Conservation (phyloP, 768 basidiomycete genomes). For the Pleurotus salmoneostramineus region DNA sequence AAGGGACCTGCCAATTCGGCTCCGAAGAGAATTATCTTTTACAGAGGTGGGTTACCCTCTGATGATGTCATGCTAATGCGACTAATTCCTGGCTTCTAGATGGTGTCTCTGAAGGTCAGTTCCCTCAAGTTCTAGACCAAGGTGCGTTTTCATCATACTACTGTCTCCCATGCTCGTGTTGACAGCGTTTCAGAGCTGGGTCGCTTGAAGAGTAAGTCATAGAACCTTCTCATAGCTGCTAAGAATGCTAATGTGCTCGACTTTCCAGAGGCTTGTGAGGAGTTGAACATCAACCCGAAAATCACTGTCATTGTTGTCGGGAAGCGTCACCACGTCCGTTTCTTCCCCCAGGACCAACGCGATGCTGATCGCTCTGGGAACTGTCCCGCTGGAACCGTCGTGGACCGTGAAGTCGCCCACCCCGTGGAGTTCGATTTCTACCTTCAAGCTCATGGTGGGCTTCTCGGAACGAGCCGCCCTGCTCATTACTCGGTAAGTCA, state of each 20-base stretch:
- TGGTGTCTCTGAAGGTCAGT: conserved; percentile 54
- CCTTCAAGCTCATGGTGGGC: conserved; percentile 71
- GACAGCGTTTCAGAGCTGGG: conserved; percentile 44
- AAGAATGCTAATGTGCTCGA: conserved; percentile 3
- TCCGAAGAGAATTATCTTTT: conserved; percentile 76
- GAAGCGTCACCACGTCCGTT: conserved; percentile 67
- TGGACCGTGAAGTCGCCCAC: conserved; percentile 67
- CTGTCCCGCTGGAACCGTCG: conserved; percentile 73
- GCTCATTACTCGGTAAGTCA: conserved; percentile 43
- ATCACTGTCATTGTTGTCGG: conserved; percentile 81
- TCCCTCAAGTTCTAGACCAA: conserved; percentile 47
- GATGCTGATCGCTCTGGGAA: conserved; percentile 71
- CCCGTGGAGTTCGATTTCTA: conserved; percentile 80
- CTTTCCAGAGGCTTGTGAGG: conserved; percentile 55
- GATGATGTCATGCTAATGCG: conserved; percentile 7
- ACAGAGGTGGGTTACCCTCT: conserved; percentile 45
- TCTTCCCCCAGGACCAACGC: conserved; percentile 42
- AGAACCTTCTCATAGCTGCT: background rate
- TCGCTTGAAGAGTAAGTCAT: conserved; percentile 46
- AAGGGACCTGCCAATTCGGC: conserved; percentile 30
- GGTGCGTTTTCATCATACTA: conserved; percentile 32
- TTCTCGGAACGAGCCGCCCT: conserved; percentile 68
- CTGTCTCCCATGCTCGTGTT: background rate
- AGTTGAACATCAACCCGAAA: conserved; percentile 53
- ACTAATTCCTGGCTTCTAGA: conserved; percentile 28